A percentile compares a stretch with the other conserved stretches of the same genome.
phyloP scores from a whole-genome alignment of 495 filamentous ascomycete genomes.

The Pyrenula massariospora region DNA sequence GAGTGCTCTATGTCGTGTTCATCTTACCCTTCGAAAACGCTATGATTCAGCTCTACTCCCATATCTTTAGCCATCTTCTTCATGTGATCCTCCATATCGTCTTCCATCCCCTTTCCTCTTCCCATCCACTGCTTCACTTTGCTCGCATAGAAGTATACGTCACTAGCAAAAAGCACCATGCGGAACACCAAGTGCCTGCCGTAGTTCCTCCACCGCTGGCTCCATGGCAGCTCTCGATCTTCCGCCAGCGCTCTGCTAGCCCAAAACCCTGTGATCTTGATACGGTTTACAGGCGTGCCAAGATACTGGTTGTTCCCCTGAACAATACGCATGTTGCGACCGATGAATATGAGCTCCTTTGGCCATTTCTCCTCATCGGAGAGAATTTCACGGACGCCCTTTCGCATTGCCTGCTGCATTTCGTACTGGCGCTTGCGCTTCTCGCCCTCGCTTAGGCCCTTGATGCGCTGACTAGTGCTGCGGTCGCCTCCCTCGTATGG shows the following conservation, averaged over 20 bases:
- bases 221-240: conserved; percentile 44
- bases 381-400: conserved; percentile 73
- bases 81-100: conserved; percentile 82
- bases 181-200: conserved; percentile 69
- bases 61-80: conserved; percentile 77
- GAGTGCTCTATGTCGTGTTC: background rate
- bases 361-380: conserved; percentile 89
- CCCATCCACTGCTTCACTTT: conserved; percentile 64
- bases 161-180: conserved; percentile 62
- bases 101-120: conserved; percentile 78
- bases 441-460: conserved; percentile 45
- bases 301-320: conserved; percentile 73
- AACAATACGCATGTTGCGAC: conserved; percentile 89
- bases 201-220: conserved; percentile 43
- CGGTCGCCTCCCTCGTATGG: conserved; percentile 79
- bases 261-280: conserved; percentile 92
- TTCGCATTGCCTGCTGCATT: conserved; percentile 73
- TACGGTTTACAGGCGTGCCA: conserved; percentile 83
- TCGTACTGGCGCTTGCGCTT: conserved; percentile 55
- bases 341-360: conserved; percentile 87
- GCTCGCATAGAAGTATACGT: conserved; percentile 73
- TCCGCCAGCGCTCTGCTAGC: conserved; percentile 69
- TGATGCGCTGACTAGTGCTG: conserved; percentile 46
- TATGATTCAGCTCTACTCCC: conserved; percentile 80
- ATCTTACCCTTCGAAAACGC: conserved; percentile 69